phyloP scores from a whole-genome alignment of 768 basidiomycete genomes.

The Kwoniella bestiolae region DNA sequence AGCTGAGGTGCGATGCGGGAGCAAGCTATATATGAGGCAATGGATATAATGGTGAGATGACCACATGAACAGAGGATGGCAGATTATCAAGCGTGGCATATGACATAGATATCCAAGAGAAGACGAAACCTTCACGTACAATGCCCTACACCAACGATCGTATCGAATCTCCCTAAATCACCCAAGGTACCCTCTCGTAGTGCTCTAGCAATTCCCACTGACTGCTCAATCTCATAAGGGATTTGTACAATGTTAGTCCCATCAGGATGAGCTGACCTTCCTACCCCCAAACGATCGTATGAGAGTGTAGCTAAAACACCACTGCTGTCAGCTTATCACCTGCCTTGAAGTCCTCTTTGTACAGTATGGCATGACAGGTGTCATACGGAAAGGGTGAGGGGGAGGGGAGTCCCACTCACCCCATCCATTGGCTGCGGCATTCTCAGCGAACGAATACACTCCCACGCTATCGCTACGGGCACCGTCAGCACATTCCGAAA shows the following conservation, averaged over 20 bases:
- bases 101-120: no score
- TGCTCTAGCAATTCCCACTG: conserved; percentile 25
- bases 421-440: conserved; percentile 35
- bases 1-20: no score
- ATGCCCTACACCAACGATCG: conserved; percentile 42
- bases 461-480: no score
- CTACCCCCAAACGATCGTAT: conserved; percentile 48
- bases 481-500: no score
- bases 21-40: no score
- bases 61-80: no score
- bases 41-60: no score
- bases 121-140: conserved; percentile 14
- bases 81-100: no score
- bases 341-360: no score
- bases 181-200: conserved; percentile 32
- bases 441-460: conserved; percentile 40
- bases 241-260: conserved; percentile 43
- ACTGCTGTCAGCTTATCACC: no score
- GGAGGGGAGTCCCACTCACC: no score
- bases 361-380: no score
- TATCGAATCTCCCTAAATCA: conserved; percentile 29
- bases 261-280: conserved; percentile 40
- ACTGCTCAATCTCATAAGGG: conserved; percentile 43
- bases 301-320: conserved; percentile 32
- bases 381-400: not conserved